These are phyloP conservation scores for Pachysandra terminalis DNA, from an alignment of 164 flowering plant genomes.

Conservation along the genomic window DNA sequence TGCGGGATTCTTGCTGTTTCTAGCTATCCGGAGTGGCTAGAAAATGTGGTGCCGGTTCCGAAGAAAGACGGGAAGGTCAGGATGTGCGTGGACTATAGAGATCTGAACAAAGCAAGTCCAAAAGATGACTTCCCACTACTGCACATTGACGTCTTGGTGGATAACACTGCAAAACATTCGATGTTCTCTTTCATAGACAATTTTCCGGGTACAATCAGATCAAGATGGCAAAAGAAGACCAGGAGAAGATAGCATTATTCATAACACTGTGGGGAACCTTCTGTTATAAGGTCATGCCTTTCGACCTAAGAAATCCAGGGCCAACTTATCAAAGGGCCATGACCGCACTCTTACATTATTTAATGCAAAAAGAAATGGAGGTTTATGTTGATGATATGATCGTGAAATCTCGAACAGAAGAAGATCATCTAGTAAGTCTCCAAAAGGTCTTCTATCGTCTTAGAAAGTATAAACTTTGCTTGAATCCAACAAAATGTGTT, in stretches of 20 bases:
- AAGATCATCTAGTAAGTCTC: background rate
- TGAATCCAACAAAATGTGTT: background rate
- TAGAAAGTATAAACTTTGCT: background rate
- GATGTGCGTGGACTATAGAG: background rate
- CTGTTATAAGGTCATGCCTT: background rate
- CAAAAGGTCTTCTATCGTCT: background rate
- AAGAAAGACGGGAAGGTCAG: slow-evolving; percentile 5
- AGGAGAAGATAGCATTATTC: background rate
- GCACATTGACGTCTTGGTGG: background rate
- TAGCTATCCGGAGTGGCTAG: background rate
- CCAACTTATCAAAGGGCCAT: slow-evolving; percentile 7
- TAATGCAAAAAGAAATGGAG: background rate
- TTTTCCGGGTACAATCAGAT: slow-evolving; percentile 13
- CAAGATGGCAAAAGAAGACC: background rate
- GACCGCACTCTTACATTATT: background rate
- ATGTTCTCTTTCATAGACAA: slow-evolving; percentile 7
- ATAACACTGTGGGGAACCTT: background rate
- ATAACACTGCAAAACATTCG: background rate
- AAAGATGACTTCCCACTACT: slow-evolving; percentile 13
- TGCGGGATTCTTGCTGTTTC: background rate
- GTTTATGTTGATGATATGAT: slow-evolving; percentile 13
- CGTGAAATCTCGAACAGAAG: background rate
- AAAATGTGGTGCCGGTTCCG: background rate
- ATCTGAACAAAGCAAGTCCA: slow-evolving; percentile 3
- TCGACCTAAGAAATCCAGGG: background rate